Evolutionary conservation across 164 flowering plant species (phyloP), one percentile per base, ranked within the genome.

Genomic region (Buxus sempervirens): DNA sequence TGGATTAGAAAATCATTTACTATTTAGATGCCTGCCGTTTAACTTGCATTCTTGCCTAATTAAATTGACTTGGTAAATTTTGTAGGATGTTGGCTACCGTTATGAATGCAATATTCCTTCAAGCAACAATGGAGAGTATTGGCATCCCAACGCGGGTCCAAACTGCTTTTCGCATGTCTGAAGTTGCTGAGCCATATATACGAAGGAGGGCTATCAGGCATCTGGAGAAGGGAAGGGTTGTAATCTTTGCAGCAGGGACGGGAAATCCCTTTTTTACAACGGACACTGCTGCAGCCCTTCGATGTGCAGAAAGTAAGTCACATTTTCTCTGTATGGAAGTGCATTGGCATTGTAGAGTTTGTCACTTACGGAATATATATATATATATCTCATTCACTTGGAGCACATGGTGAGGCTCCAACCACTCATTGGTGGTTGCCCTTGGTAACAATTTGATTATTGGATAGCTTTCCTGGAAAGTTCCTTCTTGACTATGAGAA

Each of bases 191-290:
- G 70, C 98, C 99, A 51, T 95, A 92, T 71, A 92, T 95, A 70
- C 84, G 97, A 22, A 80, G 99, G 78, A 82, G 98, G 70, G 99
- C 99, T 23, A 78, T 92, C 21, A 82, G 98, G 80, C 99, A 95
- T 86, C 77, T 95, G 78, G 99, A 95, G 82, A 95, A 95, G 78
- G 99, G 99, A 64, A 79, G 99, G 66, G 99, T 92, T 42, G 98
- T 95, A 21, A 95, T 95, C 62, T 95, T 95, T 82, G 99, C 99
- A 15, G 99, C 99, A 54, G 99, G 99, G 79, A 95, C 93, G 60
- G 99, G 99, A 27, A 95, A 95, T 78, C 99, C 99, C n/a, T 95
- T 95, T 82, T 95, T 95, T 83, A 90, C 99, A 21, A 95, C 99
- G 19, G 99, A 95, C 72, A 95, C 99, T 25, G 99, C 99, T 55